These are phyloP conservation scores for Urostyla sp. DNA, from an alignment of 73 alveolate species.

Conservation along the genomic window DNA sequence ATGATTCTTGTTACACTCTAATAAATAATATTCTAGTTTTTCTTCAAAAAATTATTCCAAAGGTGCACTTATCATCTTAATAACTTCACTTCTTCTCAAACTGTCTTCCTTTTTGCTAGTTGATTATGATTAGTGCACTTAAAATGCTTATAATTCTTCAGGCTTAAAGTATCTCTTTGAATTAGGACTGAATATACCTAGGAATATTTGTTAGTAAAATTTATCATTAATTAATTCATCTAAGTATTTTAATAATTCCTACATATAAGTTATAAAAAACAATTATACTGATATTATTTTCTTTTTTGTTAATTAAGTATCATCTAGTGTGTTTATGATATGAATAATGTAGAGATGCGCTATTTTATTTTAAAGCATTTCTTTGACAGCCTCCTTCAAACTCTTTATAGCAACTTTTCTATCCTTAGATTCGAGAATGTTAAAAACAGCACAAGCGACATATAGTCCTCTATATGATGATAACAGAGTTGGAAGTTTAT, in stretches of 20 bases:
- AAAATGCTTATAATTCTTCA: conserved; percentile 54
- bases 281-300: conserved; percentile 68
- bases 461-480: conserved; percentile 84
- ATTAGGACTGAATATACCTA: conserved; percentile 52
- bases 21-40: conserved; percentile 2
- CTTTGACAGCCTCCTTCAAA: conserved; percentile 75
- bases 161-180: conserved; percentile 22
- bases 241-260: conserved; percentile 68
- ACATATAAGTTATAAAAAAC: not conserved
- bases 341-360: conserved; percentile 77
- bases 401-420: conserved; percentile 84
- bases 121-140: conserved; percentile 14
- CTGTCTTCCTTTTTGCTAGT: conserved; percentile 65
- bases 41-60: conserved; percentile 52
- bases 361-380: conserved; percentile 76
- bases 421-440: conserved; percentile 81
- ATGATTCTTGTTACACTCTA: conserved; percentile 30
- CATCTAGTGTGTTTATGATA: conserved; percentile 82
- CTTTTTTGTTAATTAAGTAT: conserved; percentile 83
- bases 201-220: conserved; percentile 71
- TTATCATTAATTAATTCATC: conserved; percentile 79
- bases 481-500: conserved; percentile 75
- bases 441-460: conserved; percentile 85
- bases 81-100: conserved; percentile 53
- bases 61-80: conserved; percentile 12